Evolutionary conservation across 441 rosid genomes (phyloP).

Genomic region (Brassica balearica): DNA sequence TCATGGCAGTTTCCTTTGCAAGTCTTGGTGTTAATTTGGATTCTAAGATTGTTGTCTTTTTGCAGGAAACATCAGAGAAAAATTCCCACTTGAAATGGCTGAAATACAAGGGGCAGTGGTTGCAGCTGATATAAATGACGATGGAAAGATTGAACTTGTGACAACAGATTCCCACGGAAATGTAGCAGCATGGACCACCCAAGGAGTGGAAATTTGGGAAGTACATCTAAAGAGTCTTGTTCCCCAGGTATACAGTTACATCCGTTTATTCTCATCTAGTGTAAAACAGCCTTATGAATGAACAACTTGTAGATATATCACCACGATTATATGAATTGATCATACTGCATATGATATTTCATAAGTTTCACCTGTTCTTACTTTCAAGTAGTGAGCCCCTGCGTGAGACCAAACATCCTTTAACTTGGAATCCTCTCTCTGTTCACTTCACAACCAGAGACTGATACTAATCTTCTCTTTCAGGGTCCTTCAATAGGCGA

Average conservation of each 20-base stretch:
- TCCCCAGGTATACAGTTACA: constrained; percentile 69
- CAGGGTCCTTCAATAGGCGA: constrained; percentile 97
- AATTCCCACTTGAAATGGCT: constrained; percentile 98
- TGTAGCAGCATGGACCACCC: constrained; percentile 98
- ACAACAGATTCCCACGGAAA: constrained; percentile 98
- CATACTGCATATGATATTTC: constrained; percentile 10
- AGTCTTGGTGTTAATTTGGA: constrained; percentile 37
- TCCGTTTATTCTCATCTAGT: constrained; percentile 3
- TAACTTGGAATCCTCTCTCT: constrained; percentile 29
- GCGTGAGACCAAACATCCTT: constrained; percentile 17
- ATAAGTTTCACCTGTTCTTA: constrained; percentile 13
- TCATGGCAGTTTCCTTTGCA: constrained; percentile 25
- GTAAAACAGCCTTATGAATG: constrained; percentile 15
- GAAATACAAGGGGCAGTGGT: constrained; percentile 97
- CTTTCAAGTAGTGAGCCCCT: constrained; percentile 7
- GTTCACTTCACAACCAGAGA: constrained; percentile 30
- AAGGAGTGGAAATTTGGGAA: constrained; percentile 95
- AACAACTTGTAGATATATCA: constrained; percentile 23
- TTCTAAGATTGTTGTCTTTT: constrained; percentile 38
- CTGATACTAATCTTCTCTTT: constrained; percentile 41
- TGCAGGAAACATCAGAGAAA: constrained; percentile 82
- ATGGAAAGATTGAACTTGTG: constrained; percentile 97
- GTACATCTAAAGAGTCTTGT: constrained; percentile 88
- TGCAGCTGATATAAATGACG: constrained; percentile 99
- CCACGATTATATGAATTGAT: constrained; percentile 9